phyloP scores from a whole-genome alignment of 1,284 basidiomycete genomes.

The Cutaneotrichosporon sp. region DNA sequence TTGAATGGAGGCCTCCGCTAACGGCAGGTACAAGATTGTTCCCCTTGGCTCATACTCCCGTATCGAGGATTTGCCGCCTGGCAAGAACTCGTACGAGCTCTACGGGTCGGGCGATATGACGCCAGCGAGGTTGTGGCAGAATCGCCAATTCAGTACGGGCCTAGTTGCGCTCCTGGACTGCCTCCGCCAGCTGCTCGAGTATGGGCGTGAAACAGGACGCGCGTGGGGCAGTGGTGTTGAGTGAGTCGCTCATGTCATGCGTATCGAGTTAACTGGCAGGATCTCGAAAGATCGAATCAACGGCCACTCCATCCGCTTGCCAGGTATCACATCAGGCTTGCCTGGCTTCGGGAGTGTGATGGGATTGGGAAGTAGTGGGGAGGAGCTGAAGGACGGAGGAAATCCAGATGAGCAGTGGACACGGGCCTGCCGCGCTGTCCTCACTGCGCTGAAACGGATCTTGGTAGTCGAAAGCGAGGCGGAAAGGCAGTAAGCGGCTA shows the following conservation, averaged over 20 bases:
- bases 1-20: background rate
- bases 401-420: conserved; percentile 85
- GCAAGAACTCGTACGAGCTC: conserved; percentile 79
- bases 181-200: conserved; percentile 81
- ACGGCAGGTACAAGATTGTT: conserved; percentile 69
- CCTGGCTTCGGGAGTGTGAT: conserved; percentile 42
- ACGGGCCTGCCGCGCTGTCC: conserved; percentile 80
- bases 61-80: conserved; percentile 77
- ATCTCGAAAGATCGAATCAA: conserved; percentile 93
- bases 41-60: conserved; percentile 91
- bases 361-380: conserved; percentile 31
- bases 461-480: conserved; percentile 46
- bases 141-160: conserved; percentile 89
- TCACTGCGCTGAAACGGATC: conserved; percentile 72
- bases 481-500: background rate
- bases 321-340: conserved; percentile 73
- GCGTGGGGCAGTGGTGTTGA: conserved; percentile 54
- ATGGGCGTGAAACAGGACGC: conserved; percentile 67
- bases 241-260: conserved; percentile 25
- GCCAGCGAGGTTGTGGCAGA: conserved; percentile 70
- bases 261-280: conserved; percentile 50
- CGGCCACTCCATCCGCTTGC: conserved; percentile 78
- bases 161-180: conserved; percentile 96
- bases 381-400: conserved; percentile 4
- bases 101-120: conserved; percentile 85